Conservation (phyloP, 352 stramenopile genomes). For the Aphanomyces euteiches region DNA sequence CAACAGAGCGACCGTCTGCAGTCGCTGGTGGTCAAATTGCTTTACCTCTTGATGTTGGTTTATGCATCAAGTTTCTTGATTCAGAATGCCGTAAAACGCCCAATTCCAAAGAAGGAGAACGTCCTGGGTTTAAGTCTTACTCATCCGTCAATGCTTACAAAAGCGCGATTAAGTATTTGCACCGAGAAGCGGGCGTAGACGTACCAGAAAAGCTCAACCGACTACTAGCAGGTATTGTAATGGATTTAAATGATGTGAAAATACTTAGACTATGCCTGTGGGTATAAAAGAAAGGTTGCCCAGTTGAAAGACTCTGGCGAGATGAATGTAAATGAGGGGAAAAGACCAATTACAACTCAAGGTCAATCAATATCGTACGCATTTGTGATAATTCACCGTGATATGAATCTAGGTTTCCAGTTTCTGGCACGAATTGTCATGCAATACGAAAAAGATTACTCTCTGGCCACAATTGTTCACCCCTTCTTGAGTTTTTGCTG, state of each 20-base stretch:
- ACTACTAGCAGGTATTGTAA: background rate
- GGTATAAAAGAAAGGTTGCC: background rate
- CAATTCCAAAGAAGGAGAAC: too few species aligned
- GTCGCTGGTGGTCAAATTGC: too few species aligned
- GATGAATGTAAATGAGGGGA: slow-evolving; percentile 1
- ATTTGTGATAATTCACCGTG: background rate
- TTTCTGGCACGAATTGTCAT: background rate
- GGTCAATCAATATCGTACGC: background rate
- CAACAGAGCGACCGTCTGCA: too few species aligned
- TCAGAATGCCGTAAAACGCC: too few species aligned
- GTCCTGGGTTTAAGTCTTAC: background rate
- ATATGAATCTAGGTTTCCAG: background rate
- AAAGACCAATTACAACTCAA: slow-evolving; percentile 5
- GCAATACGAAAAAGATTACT: background rate
- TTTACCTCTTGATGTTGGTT: too few species aligned
- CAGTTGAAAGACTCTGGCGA: background rate
- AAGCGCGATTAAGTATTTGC: background rate
- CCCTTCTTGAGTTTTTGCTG: background rate
- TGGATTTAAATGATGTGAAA: background rate
- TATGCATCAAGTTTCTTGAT: too few species aligned
- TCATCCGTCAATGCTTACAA: background rate
- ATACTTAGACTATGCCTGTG: background rate
- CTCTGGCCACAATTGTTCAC: background rate
- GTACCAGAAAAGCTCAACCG: background rate
- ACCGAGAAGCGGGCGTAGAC: background rate